phyloP scores from a whole-genome alignment of 192 early-diverging fungal genomes.

The Geosiphon pyriformis region DNA sequence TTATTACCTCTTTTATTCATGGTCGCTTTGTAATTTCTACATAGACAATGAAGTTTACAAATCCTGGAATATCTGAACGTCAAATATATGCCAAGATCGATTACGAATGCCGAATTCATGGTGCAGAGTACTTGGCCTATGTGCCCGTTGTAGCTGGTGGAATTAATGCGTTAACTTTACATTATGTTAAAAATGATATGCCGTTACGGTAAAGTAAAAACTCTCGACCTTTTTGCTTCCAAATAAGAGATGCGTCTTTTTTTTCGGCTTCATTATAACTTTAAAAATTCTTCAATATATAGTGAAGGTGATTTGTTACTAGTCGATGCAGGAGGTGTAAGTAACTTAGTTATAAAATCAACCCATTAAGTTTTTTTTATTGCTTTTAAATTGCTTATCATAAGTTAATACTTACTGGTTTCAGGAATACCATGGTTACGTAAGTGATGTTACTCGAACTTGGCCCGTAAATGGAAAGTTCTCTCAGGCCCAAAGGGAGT shows the following conservation, averaged over 20 bases:
- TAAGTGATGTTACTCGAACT: conserved; percentile 87
- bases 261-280: too few relatives aligned
- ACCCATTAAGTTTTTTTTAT: not conserved
- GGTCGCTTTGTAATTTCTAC: not conserved
- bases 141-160: conserved; percentile 96
- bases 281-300: too few relatives aligned
- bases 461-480: conserved; percentile 92
- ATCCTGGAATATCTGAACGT: conserved; percentile 66
- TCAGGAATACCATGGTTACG: conserved; percentile 81
- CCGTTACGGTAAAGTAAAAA: conserved; percentile 37
- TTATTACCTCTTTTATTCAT: conserved; percentile 3
- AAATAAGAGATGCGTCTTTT: too few relatives aligned
- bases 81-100: conserved; percentile 74
- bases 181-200: conserved; percentile 89
- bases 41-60: conserved; percentile 67
- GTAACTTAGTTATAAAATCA: conserved; percentile 5
- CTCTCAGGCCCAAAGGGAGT: conserved; percentile 64
- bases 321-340: conserved; percentile 78
- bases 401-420: not conserved
- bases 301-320: conserved; percentile 79
- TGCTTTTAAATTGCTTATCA: not conserved
- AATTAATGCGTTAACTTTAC: conserved; percentile 83
- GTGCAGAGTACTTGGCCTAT: conserved; percentile 72
- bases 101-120: conserved; percentile 56
- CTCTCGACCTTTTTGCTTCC: not conserved